A percentile compares a stretch with the other conserved stretches of the same genome.
phyloP scores from a whole-genome alignment of 164 flowering plant species.

The Echeveria elegans region DNA sequence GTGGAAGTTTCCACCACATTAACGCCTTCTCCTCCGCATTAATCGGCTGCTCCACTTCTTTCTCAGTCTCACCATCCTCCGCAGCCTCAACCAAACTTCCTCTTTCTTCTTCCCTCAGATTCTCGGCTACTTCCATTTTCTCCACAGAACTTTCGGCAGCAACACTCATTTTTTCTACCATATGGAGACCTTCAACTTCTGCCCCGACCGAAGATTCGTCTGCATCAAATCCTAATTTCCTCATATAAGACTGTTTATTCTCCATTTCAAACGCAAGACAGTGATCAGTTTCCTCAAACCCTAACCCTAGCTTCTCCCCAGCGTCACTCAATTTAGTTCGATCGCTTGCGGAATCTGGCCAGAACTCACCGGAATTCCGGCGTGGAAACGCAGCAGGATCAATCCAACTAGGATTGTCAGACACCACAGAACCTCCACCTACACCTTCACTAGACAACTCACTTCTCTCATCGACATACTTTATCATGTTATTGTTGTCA shows the following conservation, averaged over 20 bases:
- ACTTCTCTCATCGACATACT: constrained; percentile 9
- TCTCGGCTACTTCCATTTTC: not conserved
- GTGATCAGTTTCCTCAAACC: constrained; percentile 24
- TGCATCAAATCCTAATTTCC: constrained; percentile 28
- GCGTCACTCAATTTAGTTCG: constrained; percentile 25
- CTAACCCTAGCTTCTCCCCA: constrained; percentile 18
- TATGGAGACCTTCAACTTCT: too few species aligned
- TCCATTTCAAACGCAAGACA: constrained; percentile 10
- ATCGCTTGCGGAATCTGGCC: constrained; percentile 54
- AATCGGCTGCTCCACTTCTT: constrained; percentile 12
- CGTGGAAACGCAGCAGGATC: constrained; percentile 28
- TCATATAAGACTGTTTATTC: constrained; percentile 2
- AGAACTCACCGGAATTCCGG: constrained; percentile 19
- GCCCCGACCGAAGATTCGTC: constrained; percentile 11
- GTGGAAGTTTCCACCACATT: constrained; percentile 88
- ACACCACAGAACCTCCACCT: constrained; percentile 30
- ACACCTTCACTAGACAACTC: constrained; percentile 26
- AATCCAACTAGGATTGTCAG: constrained; percentile 54
- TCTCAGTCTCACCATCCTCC: constrained; percentile 8
- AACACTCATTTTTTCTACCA: too few species aligned
- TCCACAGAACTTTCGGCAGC: not conserved
- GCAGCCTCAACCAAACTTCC: not conserved
- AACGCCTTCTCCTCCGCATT: constrained; percentile 28
- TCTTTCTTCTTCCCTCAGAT: not conserved
- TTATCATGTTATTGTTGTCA: constrained; percentile 13